Evolutionary conservation across 805 yeast species (phyloP).

Genomic region (Komagataella kurtzmanii): DNA sequence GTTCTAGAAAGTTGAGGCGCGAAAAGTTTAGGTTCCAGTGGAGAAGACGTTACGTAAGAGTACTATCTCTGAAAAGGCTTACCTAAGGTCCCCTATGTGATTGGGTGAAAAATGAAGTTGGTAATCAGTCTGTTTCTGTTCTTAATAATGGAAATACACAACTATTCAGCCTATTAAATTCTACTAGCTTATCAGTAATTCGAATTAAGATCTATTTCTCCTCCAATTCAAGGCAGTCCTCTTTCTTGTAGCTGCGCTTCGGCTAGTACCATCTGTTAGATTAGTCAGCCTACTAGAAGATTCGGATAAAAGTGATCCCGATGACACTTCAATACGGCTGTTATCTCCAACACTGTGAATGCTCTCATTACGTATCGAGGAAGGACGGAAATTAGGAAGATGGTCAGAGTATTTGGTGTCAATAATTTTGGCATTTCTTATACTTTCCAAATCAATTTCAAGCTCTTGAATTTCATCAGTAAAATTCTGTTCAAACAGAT

Average conservation of each 20-base stretch:
- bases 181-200: not conserved
- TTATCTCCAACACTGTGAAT: not conserved
- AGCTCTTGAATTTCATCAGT: conserved; percentile 41
- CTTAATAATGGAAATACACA: not conserved
- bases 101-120: not conserved
- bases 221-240: conserved; percentile 2
- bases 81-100: too few relatives aligned
- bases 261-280: not conserved
- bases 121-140: not conserved
- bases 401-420: not conserved
- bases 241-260: not conserved
- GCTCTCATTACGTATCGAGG: not conserved
- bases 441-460: conserved; percentile 12
- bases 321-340: not conserved
- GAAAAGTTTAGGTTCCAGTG: not conserved
- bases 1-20: not conserved
- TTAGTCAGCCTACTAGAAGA: not conserved
- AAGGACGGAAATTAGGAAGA: not conserved
- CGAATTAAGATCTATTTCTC: not conserved
- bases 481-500: conserved; percentile 55
- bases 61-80: not conserved
- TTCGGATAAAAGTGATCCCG: not conserved
- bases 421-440: not conserved
- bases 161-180: too few relatives aligned
- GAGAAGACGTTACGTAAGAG: not conserved